Evolutionary conservation across 2,329 filamentous ascomycete genomes (phyloP), one percentile per base, ranked within the genome.

Genomic region (Pestalotiopsis sp.): DNA sequence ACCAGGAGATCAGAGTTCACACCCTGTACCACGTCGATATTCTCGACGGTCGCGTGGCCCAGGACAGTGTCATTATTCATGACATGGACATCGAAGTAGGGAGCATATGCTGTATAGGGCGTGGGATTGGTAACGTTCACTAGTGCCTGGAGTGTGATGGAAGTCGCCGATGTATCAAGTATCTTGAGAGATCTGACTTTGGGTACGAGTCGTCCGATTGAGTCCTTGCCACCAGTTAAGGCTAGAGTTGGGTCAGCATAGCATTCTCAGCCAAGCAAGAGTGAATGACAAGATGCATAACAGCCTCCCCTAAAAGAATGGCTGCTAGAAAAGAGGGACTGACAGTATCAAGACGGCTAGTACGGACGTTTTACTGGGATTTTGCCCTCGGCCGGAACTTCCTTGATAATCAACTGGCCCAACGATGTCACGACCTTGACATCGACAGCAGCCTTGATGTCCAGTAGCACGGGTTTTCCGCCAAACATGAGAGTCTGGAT

Each of bases 351-450:
- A 83, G 87, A 84, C 82, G 85, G 69, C 74, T 74, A 86, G 81
- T 85, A 93, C 95, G 90, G 91, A 97, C 94, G 93, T 89, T 97
- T 97, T 84, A 98, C 89, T 81, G 93, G 93, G 77, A 99, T 91
- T 76, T 91, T 89, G 74, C 96, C 95, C 84, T 94, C 87, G 79
- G 90, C 94, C 62, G 95, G 95, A 75, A 99, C 92, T 73, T 92
- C 90, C 80, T 93, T 93, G 75, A 98, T 84, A 67, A 92, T 87
- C 76, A 98, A 88, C 73, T 91, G 85, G 63, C 96, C 96, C 71
- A 99, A 85, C 31, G 92, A 91, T 38, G 95, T 98, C 69, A 90
- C 85, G 65, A 98, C 89, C 75, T 93, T 89, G 72, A 95, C 92
- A 79, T 97, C 93, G 68, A 98, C 94, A 58, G 88, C 85, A 25